These are phyloP conservation scores for Fraxinus cuspidata DNA, from an alignment of 257 asterid genomes.

Conservation along the genomic window DNA sequence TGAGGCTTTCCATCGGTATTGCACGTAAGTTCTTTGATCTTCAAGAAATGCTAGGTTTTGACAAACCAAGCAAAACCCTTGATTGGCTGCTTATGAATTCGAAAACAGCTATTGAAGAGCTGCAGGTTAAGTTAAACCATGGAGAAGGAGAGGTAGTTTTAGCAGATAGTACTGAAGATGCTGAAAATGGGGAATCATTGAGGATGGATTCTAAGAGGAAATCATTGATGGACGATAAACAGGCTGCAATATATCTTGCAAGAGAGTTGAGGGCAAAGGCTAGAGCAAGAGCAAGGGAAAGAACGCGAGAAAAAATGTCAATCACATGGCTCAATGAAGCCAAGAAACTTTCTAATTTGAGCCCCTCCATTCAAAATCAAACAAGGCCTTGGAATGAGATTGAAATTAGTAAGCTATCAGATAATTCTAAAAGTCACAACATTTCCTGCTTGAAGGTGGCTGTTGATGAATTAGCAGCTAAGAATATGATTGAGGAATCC, in stretches of 20 bases:
- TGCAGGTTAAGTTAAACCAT: constrained; percentile 33
- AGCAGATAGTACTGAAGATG: neutral
- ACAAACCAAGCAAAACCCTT: constrained; percentile 88
- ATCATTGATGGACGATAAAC: neutral
- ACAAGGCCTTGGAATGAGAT: constrained; percentile 13
- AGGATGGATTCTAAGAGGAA: constrained; percentile 27
- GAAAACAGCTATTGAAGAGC: constrained; percentile 65
- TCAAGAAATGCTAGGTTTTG: constrained; percentile 78
- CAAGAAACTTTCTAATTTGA: constrained; percentile 19
- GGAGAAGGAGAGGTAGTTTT: constrained; percentile 32
- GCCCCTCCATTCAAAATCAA: constrained; percentile 23
- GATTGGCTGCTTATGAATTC: constrained; percentile 83
- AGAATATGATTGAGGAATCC: neutral
- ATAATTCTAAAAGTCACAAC: neutral
- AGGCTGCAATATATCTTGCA: constrained; percentile 15
- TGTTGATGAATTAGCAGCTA: neutral
- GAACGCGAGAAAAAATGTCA: constrained; percentile 64
- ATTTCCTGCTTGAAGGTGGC: neutral
- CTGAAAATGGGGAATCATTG: constrained; percentile 5
- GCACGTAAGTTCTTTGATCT: constrained; percentile 86
- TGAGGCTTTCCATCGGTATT: constrained; percentile 75
- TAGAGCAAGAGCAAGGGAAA: constrained; percentile 87
- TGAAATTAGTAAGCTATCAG: neutral
- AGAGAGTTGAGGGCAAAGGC: constrained; percentile 80
- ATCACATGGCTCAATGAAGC: constrained; percentile 38